Evolutionary conservation across 495 filamentous ascomycete genomes (phyloP).

Genomic region (Talaromyces stipitatus): DNA sequence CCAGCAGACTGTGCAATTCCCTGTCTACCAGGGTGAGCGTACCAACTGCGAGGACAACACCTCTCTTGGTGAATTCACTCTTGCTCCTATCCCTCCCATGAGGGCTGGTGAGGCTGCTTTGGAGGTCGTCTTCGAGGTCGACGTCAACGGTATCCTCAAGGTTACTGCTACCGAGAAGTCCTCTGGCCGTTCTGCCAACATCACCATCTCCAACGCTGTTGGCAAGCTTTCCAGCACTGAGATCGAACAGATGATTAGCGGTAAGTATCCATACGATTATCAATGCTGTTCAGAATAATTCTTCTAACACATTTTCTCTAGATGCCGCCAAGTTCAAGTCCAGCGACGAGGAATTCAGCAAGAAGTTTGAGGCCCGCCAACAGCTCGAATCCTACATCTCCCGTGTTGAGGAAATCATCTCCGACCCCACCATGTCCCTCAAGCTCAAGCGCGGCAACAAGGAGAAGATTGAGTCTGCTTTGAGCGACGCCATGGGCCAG

Average conservation of each 20-base stretch:
- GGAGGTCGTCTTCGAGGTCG: slow-evolving; percentile 98
- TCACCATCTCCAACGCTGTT: slow-evolving; percentile 99
- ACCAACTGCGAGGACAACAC: slow-evolving; percentile 99
- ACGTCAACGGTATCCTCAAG: slow-evolving; percentile 99
- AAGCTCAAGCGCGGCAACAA: slow-evolving; percentile 98
- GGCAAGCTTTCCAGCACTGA: slow-evolving; percentile 92
- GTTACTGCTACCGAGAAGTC: slow-evolving; percentile 99
- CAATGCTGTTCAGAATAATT: background rate
- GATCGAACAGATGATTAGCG: slow-evolving; percentile 95
- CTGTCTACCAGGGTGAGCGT: slow-evolving; percentile 97
- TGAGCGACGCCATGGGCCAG: slow-evolving; percentile 80
- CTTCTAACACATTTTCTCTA: slow-evolving; percentile 19
- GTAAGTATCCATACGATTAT: slow-evolving; percentile 38
- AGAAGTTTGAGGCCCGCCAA: slow-evolving; percentile 97
- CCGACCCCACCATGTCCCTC: slow-evolving; percentile 88
- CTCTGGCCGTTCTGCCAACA: slow-evolving; percentile 95
- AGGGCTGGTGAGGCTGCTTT: slow-evolving; percentile 96
- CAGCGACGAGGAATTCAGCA: slow-evolving; percentile 96
- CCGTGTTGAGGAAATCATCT: slow-evolving; percentile 97
- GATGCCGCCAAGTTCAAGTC: slow-evolving; percentile 99
- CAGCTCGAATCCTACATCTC: slow-evolving; percentile 99
- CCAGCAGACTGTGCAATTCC: slow-evolving; percentile 96
- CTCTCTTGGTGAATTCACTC: slow-evolving; percentile 95
- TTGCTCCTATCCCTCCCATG: slow-evolving; percentile 95
- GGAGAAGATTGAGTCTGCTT: slow-evolving; percentile 96